These are phyloP conservation scores for Diaporthe amygdali DNA, from an alignment of 2,329 filamentous ascomycete genomes.

Conservation along the genomic window DNA sequence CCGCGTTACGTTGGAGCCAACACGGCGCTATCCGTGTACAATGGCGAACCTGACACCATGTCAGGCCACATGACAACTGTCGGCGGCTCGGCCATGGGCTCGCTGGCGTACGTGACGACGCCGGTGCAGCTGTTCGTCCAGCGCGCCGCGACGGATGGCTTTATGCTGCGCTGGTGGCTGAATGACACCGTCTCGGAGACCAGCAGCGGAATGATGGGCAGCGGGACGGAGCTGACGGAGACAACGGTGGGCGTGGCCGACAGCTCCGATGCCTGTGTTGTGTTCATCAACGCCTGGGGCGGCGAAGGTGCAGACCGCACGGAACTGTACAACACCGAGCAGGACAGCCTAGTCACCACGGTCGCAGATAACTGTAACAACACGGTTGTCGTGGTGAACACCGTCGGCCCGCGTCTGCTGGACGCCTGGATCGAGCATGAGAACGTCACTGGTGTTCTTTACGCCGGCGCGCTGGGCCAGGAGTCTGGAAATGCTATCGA, in stretches of 20 bases:
- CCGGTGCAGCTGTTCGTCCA: slow-evolving; percentile 56
- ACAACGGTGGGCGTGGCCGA: slow-evolving; percentile 28
- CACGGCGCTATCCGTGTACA: background rate
- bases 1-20: background rate
- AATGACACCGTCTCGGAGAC: slow-evolving; percentile 48
- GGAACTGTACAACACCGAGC: slow-evolving; percentile 68
- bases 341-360: slow-evolving; percentile 59
- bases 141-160: slow-evolving; percentile 45
- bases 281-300: slow-evolving; percentile 71
- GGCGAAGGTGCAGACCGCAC: slow-evolving; percentile 73
- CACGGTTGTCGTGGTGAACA: slow-evolving; percentile 71
- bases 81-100: slow-evolving; percentile 57
- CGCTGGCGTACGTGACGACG: slow-evolving; percentile 58
- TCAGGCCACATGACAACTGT: slow-evolving; percentile 51
- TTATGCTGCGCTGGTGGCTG: slow-evolving; percentile 49
- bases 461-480: slow-evolving; percentile 69
- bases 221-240: background rate
- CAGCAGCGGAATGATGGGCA: background rate
- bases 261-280: slow-evolving; percentile 67
- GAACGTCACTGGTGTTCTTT: slow-evolving; percentile 68
- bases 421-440: slow-evolving; percentile 66
- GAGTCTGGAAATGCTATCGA: slow-evolving; percentile 62
- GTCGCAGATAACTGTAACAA: slow-evolving; percentile 65
- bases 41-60: background rate
- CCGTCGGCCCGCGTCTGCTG: slow-evolving; percentile 60